These are phyloP conservation scores for Taphrina pruni DNA, from an alignment of 1,139 yeast genomes.

Conservation along the genomic window DNA sequence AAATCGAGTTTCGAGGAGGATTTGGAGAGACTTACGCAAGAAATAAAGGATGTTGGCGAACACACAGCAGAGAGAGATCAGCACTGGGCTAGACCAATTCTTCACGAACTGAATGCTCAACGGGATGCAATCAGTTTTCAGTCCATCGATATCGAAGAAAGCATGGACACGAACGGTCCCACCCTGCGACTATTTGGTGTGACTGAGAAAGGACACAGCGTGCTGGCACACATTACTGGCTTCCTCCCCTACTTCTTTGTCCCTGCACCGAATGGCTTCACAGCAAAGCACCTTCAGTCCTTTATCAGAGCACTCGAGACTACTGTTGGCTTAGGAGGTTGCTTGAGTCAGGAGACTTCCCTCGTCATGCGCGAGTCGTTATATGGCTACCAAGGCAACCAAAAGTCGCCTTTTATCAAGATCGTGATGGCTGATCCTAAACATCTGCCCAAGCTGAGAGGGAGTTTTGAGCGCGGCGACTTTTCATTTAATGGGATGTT, in stretches of 20 bases:
- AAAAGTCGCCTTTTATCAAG: conserved; percentile 79
- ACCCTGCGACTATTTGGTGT: conserved; percentile 90
- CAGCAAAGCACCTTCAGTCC: conserved; percentile 52
- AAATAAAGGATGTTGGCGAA: conserved; percentile 46
- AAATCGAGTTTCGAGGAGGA: conserved; percentile 58
- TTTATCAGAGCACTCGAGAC: conserved; percentile 53
- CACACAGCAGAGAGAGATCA: conserved; percentile 55
- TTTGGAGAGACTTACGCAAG: conserved; percentile 55
- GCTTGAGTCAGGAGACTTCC: conserved; percentile 56
- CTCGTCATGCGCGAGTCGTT: conserved; percentile 80
- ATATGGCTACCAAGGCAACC: conserved; percentile 89
- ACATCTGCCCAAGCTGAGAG: conserved; percentile 68
- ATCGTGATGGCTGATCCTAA: conserved; percentile 69
- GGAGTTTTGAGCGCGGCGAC: conserved; percentile 84
- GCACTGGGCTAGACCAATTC: conserved; percentile 67
- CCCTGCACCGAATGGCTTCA: conserved; percentile 84
- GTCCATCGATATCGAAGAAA: conserved; percentile 94
- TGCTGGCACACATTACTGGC: conserved; percentile 86
- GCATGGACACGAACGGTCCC: conserved; percentile 58
- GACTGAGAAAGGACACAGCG: conserved; percentile 70
- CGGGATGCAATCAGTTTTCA: conserved; percentile 71
- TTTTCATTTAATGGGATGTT: conserved; percentile 59
- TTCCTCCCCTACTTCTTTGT: conserved; percentile 89
- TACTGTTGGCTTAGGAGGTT: conserved; percentile 57
- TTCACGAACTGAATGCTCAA: conserved; percentile 59